Evolutionary conservation across 495 filamentous ascomycete species (phyloP).

Genomic region (Podospora comata): DNA sequence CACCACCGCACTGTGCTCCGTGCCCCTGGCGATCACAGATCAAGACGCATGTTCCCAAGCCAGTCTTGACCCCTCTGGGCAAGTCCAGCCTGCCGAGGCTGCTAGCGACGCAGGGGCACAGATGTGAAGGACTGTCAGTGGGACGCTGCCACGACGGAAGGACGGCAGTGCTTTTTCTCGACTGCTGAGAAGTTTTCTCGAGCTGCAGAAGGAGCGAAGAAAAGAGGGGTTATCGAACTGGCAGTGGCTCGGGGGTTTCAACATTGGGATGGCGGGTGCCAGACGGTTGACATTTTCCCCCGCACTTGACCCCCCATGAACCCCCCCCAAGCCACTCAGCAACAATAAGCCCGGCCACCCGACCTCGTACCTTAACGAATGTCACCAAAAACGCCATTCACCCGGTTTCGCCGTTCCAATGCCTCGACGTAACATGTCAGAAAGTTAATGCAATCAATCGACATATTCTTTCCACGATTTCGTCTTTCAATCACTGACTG

Average conservation of each 20-base stretch:
- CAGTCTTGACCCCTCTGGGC: slow-evolving; percentile 1
- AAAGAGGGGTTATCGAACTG: not conserved
- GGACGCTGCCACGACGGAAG: slow-evolving; percentile 3
- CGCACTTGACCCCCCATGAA: not conserved
- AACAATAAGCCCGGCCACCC: too few relatives aligned
- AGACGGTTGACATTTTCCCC: not conserved
- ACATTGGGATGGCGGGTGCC: not conserved
- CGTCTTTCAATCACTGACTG: not conserved
- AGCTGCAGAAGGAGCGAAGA: not conserved
- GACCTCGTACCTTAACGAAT: not conserved
- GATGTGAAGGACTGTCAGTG: slow-evolving; percentile 7
- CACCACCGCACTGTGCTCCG: not conserved
- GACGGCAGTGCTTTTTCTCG: not conserved
- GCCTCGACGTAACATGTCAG: not conserved
- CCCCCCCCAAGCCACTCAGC: too few relatives aligned
- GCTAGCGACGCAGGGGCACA: slow-evolving; percentile 13
- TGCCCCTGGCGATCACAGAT: slow-evolving; percentile 21
- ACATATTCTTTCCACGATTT: not conserved
- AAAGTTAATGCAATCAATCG: not conserved
- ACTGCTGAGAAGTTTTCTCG: not conserved
- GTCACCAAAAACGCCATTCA: not conserved
- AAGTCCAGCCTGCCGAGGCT: not conserved
- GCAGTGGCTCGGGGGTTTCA: not conserved
- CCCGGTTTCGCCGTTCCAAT: not conserved
- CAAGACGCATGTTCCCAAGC: not conserved